Conservation (phyloP, 257 asterid genomes). For the Nicotiana tabacum region DNA sequence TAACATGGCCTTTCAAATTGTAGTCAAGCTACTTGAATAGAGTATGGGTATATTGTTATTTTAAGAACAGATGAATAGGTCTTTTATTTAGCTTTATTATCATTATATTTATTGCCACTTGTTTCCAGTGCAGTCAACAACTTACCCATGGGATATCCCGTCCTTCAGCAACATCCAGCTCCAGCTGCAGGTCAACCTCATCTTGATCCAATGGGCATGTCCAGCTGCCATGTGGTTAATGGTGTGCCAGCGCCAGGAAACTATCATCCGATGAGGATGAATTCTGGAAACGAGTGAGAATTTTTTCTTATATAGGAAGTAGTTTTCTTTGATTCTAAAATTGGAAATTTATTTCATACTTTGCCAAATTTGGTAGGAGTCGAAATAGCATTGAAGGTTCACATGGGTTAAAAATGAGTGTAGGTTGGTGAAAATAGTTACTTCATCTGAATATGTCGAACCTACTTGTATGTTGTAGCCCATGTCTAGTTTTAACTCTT, state of each 20-base stretch:
- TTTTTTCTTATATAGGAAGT: constrained; percentile 9
- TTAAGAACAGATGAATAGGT: neutral
- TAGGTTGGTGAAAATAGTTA: neutral
- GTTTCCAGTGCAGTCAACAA: constrained; percentile 83
- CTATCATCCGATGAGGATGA: constrained; percentile 84
- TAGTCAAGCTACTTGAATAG: neutral
- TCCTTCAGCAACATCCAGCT: constrained; percentile 63
- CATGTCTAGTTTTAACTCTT: neutral
- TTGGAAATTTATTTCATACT: neutral
- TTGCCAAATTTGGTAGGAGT: neutral
- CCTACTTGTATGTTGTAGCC: neutral
- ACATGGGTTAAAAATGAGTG: neutral
- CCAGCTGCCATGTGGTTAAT: constrained; percentile 74
- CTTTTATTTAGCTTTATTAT: neutral
- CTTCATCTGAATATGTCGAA: neutral
- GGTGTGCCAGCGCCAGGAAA: constrained; percentile 86
- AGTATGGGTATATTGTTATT: neutral
- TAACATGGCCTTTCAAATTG: neutral
- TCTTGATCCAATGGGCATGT: constrained; percentile 61
- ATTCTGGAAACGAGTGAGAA: constrained; percentile 79
- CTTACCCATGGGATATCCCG: constrained; percentile 94
- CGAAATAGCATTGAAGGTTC: neutral
- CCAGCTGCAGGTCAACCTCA: constrained; percentile 84
- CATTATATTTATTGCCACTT: constrained; percentile 36
- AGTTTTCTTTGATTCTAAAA: neutral